These are phyloP conservation scores for Drosera spatulata DNA, from an alignment of 179 eudicot species.

Conservation along the genomic window DNA sequence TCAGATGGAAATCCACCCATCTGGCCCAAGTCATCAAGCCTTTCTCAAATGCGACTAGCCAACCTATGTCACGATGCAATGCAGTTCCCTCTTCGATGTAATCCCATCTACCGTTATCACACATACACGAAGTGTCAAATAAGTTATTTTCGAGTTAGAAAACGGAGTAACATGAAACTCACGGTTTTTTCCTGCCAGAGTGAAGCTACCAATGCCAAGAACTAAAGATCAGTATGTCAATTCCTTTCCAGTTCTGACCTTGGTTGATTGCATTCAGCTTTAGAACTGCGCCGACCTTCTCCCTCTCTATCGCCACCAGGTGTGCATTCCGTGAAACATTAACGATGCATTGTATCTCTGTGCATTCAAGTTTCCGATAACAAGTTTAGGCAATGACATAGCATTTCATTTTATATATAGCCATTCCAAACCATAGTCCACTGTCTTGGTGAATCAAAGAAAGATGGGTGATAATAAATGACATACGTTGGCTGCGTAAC, in stretches of 20 bases:
- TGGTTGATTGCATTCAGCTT: constrained; percentile 33
- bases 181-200: constrained; percentile 34
- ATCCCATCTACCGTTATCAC: constrained; percentile 37
- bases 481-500: too few relatives aligned
- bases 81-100: constrained; percentile 26
- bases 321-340: constrained; percentile 6
- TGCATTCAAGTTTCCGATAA: background rate
- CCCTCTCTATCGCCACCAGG: background rate
- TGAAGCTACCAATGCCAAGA: constrained; percentile 63
- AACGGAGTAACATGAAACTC: background rate
- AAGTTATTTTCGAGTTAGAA: background rate
- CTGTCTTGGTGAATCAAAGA: too few relatives aligned
- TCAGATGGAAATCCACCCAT: constrained; percentile 34
- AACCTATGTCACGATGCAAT: constrained; percentile 38
- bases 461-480: too few relatives aligned
- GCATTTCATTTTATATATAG: too few relatives aligned
- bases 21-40: constrained; percentile 42
- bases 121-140: too few relatives aligned
- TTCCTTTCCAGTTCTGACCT: constrained; percentile 34
- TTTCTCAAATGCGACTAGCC: constrained; percentile 35
- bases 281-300: constrained; percentile 28
- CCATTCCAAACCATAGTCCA: too few relatives aligned
- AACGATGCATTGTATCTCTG: constrained; percentile 35
- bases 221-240: constrained; percentile 42
- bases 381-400: too few relatives aligned